Conservation (phyloP, 2,329 filamentous ascomycete species). For the Ophiostoma montium region DNA sequence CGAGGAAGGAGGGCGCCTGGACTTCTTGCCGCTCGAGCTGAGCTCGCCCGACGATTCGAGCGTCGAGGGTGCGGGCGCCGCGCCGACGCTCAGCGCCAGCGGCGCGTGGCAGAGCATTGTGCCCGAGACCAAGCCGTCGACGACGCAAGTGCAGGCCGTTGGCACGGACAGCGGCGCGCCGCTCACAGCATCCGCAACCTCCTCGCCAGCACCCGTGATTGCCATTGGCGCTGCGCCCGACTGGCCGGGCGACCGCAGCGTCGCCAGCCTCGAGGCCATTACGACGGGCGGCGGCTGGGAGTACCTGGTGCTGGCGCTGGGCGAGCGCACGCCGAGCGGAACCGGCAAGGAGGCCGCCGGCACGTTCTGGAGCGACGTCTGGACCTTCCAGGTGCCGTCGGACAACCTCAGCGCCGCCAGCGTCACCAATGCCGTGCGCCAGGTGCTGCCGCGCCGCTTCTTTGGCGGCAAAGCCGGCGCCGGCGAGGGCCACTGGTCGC, state of each 20-base stretch:
- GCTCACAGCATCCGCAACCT: conserved; percentile 16
- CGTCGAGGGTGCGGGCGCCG: conserved; percentile 26
- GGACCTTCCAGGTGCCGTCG: conserved; percentile 48
- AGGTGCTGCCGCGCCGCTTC: conserved; percentile 7
- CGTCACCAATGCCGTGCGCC: conserved; percentile 33
- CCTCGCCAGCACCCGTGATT: conserved; percentile 5
- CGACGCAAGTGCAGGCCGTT: neutral
- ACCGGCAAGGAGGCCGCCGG: conserved; percentile 36
- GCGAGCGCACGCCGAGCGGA: conserved; percentile 36
- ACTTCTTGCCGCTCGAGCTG: conserved; percentile 47
- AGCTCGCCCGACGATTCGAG: conserved; percentile 37
- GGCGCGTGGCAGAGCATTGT: conserved; percentile 35
- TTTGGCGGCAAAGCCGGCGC: conserved; percentile 17
- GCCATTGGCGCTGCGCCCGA: conserved; percentile 3
- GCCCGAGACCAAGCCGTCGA: conserved; percentile 4
- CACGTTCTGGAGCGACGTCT: conserved; percentile 45
- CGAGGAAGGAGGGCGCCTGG: conserved; percentile 58
- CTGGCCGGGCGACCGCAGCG: conserved; percentile 41
- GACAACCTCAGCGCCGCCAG: conserved; percentile 39
- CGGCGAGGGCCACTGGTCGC: conserved; percentile 45
- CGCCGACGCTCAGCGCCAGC: conserved; percentile 35
- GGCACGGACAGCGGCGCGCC: conserved; percentile 17
- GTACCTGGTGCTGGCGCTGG: conserved; percentile 48
- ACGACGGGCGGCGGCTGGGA: conserved; percentile 45
- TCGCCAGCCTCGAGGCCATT: conserved; percentile 39